Evolutionary conservation across 257 asterid species (phyloP), one percentile per base, ranked within the genome.

Genomic region (Voacanga thouarsii): DNA sequence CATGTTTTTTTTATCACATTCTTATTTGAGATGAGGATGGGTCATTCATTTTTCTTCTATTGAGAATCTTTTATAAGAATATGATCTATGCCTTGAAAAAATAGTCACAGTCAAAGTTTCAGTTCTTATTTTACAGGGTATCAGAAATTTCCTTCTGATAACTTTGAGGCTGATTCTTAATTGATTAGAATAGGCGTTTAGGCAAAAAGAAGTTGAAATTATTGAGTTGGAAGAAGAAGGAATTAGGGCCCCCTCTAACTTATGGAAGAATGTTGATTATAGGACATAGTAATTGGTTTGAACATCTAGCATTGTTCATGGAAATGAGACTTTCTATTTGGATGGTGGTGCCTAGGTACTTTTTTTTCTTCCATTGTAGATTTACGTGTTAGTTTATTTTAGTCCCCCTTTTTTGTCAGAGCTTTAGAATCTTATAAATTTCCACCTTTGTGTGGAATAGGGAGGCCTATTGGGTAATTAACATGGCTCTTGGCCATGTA

Each of bases 271-370:
- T 65, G 21, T 18, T 28, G 24, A 4, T 28, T 64, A 30, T 30
- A 28, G 15, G 44, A 64, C 37, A 33, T 37, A 18, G 47, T 39
- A 77, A 39, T 39, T 53, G 50, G 53, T 67, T n/a, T 15, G 1
- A 4, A 60, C 71, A 61, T 44, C 55, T 51, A 12, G 18, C n/a
- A n/a, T n/a, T n/a, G n/a, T 9, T 7, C 60, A 30, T 61, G 12
- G 26, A 67, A 50, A 47, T n/a, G 79, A 61, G 44, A 45, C 45
- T 60, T 75, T 56, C n/a, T 76, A 28, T 49, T 57, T 12, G 57
- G 55, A 43, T 24, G n/a, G n/a, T 49, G n/a, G n/a, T n/a, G n/a
- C n/a, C n/a, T n/a, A n/a, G n/a, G n/a, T n/a, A n/a, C n/a, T n/a
- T 9, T 49, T 49, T 49, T 44, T 49, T 49, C 1, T 49, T 49